Evolutionary conservation across 257 asterid genomes (phyloP).

Genomic region (Euphrasia confusa): DNA sequence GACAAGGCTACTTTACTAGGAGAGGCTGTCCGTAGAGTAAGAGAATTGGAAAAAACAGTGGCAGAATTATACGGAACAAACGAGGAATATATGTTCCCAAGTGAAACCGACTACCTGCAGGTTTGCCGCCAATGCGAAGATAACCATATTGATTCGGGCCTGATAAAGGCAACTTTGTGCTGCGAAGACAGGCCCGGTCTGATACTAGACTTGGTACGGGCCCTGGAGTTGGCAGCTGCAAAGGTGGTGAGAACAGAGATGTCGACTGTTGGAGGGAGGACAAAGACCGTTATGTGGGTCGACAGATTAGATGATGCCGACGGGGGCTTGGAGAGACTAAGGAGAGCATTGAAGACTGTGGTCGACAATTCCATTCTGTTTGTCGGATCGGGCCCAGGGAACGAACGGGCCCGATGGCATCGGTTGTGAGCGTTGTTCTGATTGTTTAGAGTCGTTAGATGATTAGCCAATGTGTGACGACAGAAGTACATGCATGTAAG

Average conservation of each 20-base stretch:
- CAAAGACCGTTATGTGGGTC: constrained; percentile 56
- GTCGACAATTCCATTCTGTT: constrained; percentile 29
- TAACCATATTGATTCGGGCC: constrained; percentile 25
- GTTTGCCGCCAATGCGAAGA: constrained; percentile 32
- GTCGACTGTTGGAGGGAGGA: constrained; percentile 80
- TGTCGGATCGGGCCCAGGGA: not conserved
- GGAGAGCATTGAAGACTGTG: constrained; percentile 57
- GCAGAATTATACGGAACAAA: constrained; percentile 30
- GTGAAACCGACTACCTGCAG: constrained; percentile 67
- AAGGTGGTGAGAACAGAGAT: constrained; percentile 71
- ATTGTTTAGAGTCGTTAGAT: no score
- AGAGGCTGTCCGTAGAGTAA: constrained; percentile 71
- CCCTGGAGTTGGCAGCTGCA: constrained; percentile 51
- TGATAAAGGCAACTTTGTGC: constrained; percentile 51
- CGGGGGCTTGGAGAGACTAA: constrained; percentile 42
- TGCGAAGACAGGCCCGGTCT: constrained; percentile 91
- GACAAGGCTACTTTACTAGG: constrained; percentile 91
- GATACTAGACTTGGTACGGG: constrained; percentile 48
- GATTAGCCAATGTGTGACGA: no score
- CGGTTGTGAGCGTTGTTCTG: not conserved
- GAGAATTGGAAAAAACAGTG: constrained; percentile 57
- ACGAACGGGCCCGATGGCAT: not conserved
- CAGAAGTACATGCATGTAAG: no score
- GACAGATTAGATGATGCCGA: constrained; percentile 20
- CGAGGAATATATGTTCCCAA: constrained; percentile 33